Base-by-base conservation (phyloP, 768 basidiomycete species). In the Mycena indigotica region DNA sequence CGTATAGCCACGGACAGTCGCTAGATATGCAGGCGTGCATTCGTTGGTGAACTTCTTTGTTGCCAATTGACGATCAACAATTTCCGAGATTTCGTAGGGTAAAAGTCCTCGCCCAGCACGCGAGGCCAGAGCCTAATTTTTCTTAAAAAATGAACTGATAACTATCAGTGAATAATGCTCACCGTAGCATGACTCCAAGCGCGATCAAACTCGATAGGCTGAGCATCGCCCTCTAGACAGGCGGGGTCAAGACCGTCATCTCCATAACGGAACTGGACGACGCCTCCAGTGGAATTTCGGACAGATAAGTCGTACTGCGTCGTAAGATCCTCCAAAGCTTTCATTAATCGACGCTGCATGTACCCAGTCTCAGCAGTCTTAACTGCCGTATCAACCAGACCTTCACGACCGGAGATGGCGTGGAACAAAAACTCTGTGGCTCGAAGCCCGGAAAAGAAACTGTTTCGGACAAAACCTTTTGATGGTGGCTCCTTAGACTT, bases 341-440 rank as follows among this genome's bases (percentile, higher is more conserved):
- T 99, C 97, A 99, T 98, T 60, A 99, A 73, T 55, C 97, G 91
- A 50, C 97, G 86, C 68, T 96, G 94, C 96, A 99, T 99, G 76
- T 99, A 99, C 39, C 97, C 97, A 1, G 97, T 99, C 73, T 99
- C 97, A 15, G 97, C 97, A 0, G 97, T 99, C 76, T 99, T 99
- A 74, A 99, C 97, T 24, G 97, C 97, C 0, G 97, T 99, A 75
- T 99, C 97, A 67, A 99, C 96, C 52, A 99, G 75, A 74, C 97
- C 97, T 76, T 98, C 97, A 66, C 97, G 89, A 56, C 97, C 97
- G 15, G 95, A 97, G 65, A 99, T 98, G 53, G 97, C 97, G 74
- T 99, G 97, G 79, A 98, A 98, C 52, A 99, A 71, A 77, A 99
- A 99, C 69, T 99, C 97, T 17, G 95, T 95, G 0, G 97, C 91